A percentile compares a stretch with the other conserved stretches of the same genome.
Evolutionary conservation across 108 stramenopile genomes (phyloP).

Genomic region (Conticribra weissflogii): DNA sequence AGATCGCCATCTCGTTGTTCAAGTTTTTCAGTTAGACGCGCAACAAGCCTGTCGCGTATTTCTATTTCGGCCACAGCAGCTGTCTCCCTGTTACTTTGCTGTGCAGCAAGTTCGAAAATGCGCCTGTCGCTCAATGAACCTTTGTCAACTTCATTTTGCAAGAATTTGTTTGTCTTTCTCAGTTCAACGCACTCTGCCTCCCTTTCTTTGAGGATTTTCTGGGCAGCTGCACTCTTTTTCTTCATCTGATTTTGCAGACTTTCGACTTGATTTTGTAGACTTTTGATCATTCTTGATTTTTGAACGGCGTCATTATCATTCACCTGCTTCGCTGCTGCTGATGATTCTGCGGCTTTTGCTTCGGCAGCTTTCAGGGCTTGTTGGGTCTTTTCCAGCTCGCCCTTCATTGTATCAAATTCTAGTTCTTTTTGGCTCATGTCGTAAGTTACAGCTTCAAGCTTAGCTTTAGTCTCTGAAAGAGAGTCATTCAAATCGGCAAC

Average conservation of each 20-base stretch:
- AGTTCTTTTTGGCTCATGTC: slow-evolving; percentile 80
- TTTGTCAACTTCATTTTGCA: slow-evolving; percentile 87
- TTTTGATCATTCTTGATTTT: slow-evolving; percentile 58
- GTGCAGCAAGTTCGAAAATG: slow-evolving; percentile 87
- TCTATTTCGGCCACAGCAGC: slow-evolving; percentile 75
- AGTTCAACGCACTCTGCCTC: slow-evolving; percentile 79
- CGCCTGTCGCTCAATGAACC: slow-evolving; percentile 85
- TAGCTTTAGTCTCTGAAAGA: slow-evolving; percentile 71
- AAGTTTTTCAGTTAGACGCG: slow-evolving; percentile 64
- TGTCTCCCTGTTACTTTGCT: slow-evolving; percentile 88
- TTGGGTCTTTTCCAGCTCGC: slow-evolving; percentile 56
- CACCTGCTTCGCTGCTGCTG: slow-evolving; percentile 61
- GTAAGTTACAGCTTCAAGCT: slow-evolving; percentile 77
- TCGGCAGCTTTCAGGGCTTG: slow-evolving; percentile 50
- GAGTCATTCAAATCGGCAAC: slow-evolving; percentile 84
- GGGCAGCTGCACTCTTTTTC: slow-evolving; percentile 84
- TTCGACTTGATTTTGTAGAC: slow-evolving; percentile 75
- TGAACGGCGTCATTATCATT: slow-evolving; percentile 43
- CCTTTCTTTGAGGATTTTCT: slow-evolving; percentile 76
- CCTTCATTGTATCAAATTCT: slow-evolving; percentile 47
- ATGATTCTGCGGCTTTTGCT: slow-evolving; percentile 58
- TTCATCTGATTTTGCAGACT: slow-evolving; percentile 81
- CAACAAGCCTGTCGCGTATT: slow-evolving; percentile 75
- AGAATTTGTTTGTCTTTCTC: slow-evolving; percentile 66
- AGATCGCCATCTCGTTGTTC: slow-evolving; percentile 74